Evolutionary conservation across 1,139 yeast species (phyloP).

Genomic region (Geotrichum klebahnii): DNA sequence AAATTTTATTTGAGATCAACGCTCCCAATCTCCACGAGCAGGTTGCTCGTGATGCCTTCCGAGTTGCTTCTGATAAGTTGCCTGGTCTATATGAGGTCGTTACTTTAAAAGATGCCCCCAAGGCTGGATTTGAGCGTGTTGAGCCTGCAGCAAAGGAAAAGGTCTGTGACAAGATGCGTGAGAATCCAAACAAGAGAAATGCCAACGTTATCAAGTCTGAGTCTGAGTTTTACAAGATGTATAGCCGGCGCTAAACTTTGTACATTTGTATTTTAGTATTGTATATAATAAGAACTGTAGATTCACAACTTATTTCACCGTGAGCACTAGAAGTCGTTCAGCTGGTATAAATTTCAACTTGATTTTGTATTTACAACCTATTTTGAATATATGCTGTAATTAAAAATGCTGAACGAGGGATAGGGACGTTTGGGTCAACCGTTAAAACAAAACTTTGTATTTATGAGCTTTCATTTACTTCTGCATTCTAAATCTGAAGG

Average conservation of each 20-base stretch:
- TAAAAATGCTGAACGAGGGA: too few species aligned
- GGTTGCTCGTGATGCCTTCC: constrained; percentile 75
- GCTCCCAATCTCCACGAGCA: constrained; percentile 73
- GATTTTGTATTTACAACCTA: too few species aligned
- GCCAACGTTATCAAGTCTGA: constrained; percentile 39
- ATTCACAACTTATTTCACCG: too few species aligned
- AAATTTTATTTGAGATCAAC: constrained; percentile 84
- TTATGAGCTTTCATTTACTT: too few species aligned
- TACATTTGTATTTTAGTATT: not conserved
- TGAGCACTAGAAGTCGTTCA: too few species aligned
- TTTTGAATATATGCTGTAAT: too few species aligned
- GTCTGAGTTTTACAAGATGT: constrained; percentile 35
- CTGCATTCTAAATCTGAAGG: too few species aligned
- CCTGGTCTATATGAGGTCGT: constrained; percentile 92
- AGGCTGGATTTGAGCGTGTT: constrained; percentile 56
- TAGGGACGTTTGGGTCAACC: too few species aligned
- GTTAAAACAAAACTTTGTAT: too few species aligned
- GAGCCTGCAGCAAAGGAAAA: constrained; percentile 40
- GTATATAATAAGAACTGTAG: too few species aligned
- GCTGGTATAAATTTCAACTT: too few species aligned
- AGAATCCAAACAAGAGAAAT: constrained; percentile 58
- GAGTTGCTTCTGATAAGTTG: constrained; percentile 58
- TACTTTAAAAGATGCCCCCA: constrained; percentile 58
- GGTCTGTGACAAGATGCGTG: constrained; percentile 52
- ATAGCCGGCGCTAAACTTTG: constrained; percentile 32